Base-by-base conservation (phyloP, 768 basidiomycete genomes). In the Boletus speciosus region DNA sequence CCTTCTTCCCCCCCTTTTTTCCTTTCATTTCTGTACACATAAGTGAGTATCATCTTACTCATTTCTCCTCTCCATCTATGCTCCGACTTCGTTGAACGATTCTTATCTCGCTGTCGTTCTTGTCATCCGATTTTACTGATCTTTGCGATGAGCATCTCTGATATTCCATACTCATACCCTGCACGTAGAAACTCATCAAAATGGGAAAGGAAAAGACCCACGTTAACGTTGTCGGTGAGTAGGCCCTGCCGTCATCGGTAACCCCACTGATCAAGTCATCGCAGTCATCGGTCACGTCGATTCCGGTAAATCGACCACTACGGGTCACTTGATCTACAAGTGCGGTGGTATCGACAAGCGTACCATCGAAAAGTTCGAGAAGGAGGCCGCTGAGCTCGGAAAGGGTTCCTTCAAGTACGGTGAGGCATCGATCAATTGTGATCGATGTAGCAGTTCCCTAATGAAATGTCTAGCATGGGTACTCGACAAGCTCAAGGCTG, bases 301-400 rank as follows among this genome's bases (percentile, higher is more conserved):
- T 82, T 98, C 96, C 74, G 96, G 96, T 66, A 99, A 98, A 81
- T 98, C 96, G 55, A 99, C 97, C 79, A 99, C 97, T 71, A 99
- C 97, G 66, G 97, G 97, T 65, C 97, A 99, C 82, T 84, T 99
- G 82, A 98, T 98, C 87, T 98, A 98, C 92, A 97, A 99, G 88
- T 99, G 97, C 76, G 97, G 97, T 87, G 97, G 97, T 90, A 99
- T 99, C 82, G 97, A 99, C 76, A 99, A 98, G 85, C 93, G 93
- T 86, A 94, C 93, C 73, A 95, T 96, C 64, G 93, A 95, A 79
- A 97, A 98, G 83, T 98, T 98, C 83, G 97, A 99, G 85, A 99
- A 99, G 88, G 97, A 99, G 81, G 97, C 97, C 68, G 93, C 93
- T 80, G 97, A 99, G 76, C 91, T 99, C 73, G 97, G 97, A 73